Evolutionary conservation across 1,284 basidiomycete species (phyloP).

Genomic region (Marasmius oreades): DNA sequence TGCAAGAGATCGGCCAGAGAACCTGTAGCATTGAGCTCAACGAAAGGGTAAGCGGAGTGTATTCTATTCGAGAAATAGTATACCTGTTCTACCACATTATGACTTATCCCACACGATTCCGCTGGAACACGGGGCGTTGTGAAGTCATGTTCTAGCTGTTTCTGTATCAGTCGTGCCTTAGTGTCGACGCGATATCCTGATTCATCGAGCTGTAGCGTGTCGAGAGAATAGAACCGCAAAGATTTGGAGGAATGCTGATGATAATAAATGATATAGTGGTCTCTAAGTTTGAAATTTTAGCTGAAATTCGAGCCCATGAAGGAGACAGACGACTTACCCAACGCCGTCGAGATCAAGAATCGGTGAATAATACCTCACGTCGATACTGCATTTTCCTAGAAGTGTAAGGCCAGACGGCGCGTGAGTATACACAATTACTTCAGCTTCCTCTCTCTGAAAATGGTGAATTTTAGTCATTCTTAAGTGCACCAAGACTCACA

Average conservation of each 20-base stretch:
- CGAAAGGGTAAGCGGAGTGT: neutral
- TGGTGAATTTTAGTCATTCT: constrained; percentile 2
- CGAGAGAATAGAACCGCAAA: constrained; percentile 54
- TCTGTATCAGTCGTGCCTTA: neutral
- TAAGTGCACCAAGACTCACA: constrained; percentile 23
- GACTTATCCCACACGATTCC: constrained; percentile 20
- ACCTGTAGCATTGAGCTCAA: constrained; percentile 22
- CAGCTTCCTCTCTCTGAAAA: neutral
- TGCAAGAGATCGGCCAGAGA: constrained; percentile 14
- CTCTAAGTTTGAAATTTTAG: constrained; percentile 15
- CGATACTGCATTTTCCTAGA: neutral
- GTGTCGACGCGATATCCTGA: constrained; percentile 8
- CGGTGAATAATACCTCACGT: constrained; percentile 5
- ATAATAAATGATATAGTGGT: constrained; percentile 44
- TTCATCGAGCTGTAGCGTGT: constrained; percentile 31
- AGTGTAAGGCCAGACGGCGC: neutral
- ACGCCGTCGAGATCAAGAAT: constrained; percentile 15
- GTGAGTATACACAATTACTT: neutral
- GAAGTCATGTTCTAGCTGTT: constrained; percentile 25
- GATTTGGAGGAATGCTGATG: constrained; percentile 41
- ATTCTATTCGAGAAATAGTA: neutral
- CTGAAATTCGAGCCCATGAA: constrained; percentile 18
- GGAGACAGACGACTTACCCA: constrained; percentile 12
- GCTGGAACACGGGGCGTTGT: constrained; percentile 15
- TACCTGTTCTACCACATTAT: constrained; percentile 25